Evolutionary conservation across 2,329 filamentous ascomycete genomes (phyloP).

Genomic region (Cyphellophora attinorum): DNA sequence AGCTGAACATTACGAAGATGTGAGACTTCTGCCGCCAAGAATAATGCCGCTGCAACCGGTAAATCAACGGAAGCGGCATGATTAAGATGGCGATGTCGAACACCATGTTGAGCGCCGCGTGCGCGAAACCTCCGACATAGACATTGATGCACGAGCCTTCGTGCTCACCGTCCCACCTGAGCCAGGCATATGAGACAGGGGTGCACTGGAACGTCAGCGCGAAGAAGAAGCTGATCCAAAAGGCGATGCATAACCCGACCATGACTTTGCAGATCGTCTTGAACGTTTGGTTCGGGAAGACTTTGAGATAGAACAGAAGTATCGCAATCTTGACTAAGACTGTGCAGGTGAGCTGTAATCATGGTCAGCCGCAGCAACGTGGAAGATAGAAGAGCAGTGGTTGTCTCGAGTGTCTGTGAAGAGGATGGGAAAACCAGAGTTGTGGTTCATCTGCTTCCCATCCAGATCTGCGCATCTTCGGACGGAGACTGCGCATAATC

Average conservation of each 20-base stretch:
- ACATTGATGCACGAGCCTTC: slow-evolving; percentile 40
- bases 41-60: slow-evolving; percentile 9
- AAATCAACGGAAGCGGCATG: slow-evolving; percentile 40
- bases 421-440: too few relatives aligned
- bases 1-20: slow-evolving; percentile 42
- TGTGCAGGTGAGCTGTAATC: too few relatives aligned
- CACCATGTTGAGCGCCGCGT: slow-evolving; percentile 43
- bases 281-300: slow-evolving; percentile 18
- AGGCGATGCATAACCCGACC: slow-evolving; percentile 24
- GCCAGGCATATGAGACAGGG: slow-evolving; percentile 37
- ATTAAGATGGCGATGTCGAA: slow-evolving; percentile 45
- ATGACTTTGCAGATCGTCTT: slow-evolving; percentile 17
- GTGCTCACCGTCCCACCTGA: slow-evolving; percentile 39
- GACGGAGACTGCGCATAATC: too few relatives aligned
- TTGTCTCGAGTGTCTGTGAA: too few relatives aligned
- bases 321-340: slow-evolving; percentile 23
- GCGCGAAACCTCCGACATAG: slow-evolving; percentile 41
- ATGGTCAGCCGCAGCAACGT: too few relatives aligned
- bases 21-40: slow-evolving; percentile 36
- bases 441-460: too few relatives aligned
- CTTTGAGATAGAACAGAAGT: slow-evolving; percentile 23
- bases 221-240: slow-evolving; percentile 30
- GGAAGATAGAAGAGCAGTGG: slow-evolving; percentile 23
- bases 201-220: slow-evolving; percentile 28
- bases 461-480: too few relatives aligned